Evolutionary conservation across 176 grass and related monocot species (phyloP).

Genomic region (Triticum monococcum): DNA sequence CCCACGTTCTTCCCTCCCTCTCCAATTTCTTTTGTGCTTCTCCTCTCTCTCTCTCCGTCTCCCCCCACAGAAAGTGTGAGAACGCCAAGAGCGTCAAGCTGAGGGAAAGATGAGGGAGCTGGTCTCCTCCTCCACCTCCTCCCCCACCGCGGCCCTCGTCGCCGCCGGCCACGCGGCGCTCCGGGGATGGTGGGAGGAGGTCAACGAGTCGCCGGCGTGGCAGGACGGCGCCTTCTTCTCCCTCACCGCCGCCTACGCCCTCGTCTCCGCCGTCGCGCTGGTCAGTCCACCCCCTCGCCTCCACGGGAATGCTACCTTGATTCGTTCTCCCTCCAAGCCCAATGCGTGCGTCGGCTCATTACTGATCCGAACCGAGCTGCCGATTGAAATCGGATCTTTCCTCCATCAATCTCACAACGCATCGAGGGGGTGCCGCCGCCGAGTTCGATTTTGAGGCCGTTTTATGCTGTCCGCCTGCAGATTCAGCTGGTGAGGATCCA

Average conservation of each 20-base stretch:
- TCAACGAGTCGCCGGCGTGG: constrained; percentile 74
- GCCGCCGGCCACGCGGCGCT: neutral
- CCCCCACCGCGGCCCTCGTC: neutral
- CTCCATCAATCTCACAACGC: neutral
- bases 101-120: constrained; percentile 30
- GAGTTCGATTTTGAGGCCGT: neutral
- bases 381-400: constrained; percentile 8
- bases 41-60: neutral
- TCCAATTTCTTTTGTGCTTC: neutral
- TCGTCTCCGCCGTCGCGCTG: constrained; percentile 84
- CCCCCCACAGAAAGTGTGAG: constrained; percentile 4
- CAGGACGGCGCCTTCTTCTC: constrained; percentile 87
- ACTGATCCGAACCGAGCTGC: neutral
- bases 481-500: constrained; percentile 93
- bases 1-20: neutral
- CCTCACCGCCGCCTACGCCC: constrained; percentile 76
- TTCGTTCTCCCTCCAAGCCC: neutral
- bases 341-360: neutral
- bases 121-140: constrained; percentile 5
- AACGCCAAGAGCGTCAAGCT: neutral
- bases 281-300: constrained; percentile 12
- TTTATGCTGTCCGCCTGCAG: constrained; percentile 30
- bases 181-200: constrained; percentile 65
- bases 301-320: neutral
- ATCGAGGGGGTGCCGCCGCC: neutral